Conservation (phyloP, 2,329 filamentous ascomycete species). For the Scedosporium boydii region DNA sequence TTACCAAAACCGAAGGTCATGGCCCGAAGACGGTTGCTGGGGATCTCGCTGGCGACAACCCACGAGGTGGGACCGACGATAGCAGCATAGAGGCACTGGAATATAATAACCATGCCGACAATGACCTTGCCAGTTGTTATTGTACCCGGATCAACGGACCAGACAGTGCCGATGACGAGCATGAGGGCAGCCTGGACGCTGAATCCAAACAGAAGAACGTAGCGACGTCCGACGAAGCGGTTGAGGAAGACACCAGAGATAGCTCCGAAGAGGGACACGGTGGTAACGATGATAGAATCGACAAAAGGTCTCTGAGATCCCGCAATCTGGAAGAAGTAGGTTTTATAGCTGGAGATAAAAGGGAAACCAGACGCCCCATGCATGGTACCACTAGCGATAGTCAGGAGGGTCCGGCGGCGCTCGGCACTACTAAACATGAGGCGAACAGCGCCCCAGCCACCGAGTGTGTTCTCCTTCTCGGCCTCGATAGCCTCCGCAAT, state of each 20-base stretch:
- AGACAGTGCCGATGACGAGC: conserved; percentile 8
- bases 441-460: conserved; percentile 6
- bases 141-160: conserved; percentile 5
- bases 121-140: conserved; percentile 8
- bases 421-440: conserved; percentile 8
- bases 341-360: conserved; percentile 8
- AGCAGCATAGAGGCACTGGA: conserved; percentile 8
- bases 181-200: conserved; percentile 6
- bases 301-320: conserved; percentile 8
- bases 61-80: conserved; percentile 7
- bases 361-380: conserved; percentile 8
- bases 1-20: conserved; percentile 8
- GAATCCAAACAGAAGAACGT: conserved; percentile 6
- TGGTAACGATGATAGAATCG: conserved; percentile 9
- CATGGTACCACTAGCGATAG: conserved; percentile 6
- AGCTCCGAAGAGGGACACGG: conserved; percentile 7
- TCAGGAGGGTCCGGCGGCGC: conserved; percentile 9
- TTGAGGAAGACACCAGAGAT: conserved; percentile 7
- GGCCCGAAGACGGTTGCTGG: conserved; percentile 8
- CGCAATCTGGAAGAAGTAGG: conserved; percentile 10
- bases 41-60: conserved; percentile 8
- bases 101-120: conserved; percentile 8
- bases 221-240: conserved; percentile 8
- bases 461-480: conserved; percentile 6
- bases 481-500: conserved; percentile 8